Base-by-base conservation (phyloP, 108 stramenopile genomes). In the Nitzschia palea region DNA sequence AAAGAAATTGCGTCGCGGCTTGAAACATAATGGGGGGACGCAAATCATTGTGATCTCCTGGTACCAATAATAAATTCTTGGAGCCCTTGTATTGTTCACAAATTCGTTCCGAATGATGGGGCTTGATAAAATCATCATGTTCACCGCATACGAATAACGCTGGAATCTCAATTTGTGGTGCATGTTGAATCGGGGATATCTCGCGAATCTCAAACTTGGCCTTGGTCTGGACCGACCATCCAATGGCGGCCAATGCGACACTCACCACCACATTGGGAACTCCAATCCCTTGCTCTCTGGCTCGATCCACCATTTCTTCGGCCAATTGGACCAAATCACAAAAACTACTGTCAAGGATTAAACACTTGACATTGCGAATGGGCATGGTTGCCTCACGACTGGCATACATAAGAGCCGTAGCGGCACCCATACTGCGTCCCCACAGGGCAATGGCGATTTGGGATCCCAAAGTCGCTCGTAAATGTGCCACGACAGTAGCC, bases 371-470 rank as follows among this genome's bases (percentile, higher is more conserved):
- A 44, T 48, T 48, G 30, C 52, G 27, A 6, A 37, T 59, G 26
- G 17, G 32, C 4, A 37, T 8, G 2, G 9, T 68, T 27, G 93
- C 86, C 71, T 96, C 95, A 8, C 93, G 71, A 73, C 93, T 86
- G 0, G 87, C 92, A 71, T 97, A 95, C 89, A 98, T 82, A 33
- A 98, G 73, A 0, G 97, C 95, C 10, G 97, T 97, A 14, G 92
- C 95, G 55, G 98, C 98, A 62, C 98, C 98, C 98, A 98, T 98
- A 27, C 77, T 80, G 25, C 98, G 85, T 30, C 97, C 97, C 96
- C 98, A 98, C 6, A 98, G 67, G 17, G 88, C 96, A 65, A 98
- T 94, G 28, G 87, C 85, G 31, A 78, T 67, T 34, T 88, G 80
- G 10, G 3, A 12, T 5, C 18, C 51, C 52, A 54, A 40, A 26